Percentiles rank a stretch among this genome's conserved stretches.
Evolutionary conservation across 129 eudicot species (phyloP).

Genomic region (Flaveria trinervia): DNA sequence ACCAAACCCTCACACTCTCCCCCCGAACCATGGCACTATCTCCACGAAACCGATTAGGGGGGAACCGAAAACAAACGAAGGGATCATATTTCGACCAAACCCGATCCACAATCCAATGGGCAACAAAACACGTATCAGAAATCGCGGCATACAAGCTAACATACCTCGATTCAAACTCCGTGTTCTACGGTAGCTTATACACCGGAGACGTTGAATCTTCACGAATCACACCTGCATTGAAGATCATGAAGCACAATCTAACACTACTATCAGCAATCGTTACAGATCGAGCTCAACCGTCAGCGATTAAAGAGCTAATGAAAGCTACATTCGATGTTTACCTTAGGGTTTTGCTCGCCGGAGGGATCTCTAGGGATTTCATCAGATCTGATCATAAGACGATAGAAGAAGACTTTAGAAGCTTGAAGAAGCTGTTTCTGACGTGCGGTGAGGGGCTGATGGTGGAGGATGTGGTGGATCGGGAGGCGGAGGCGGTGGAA

Average conservation of each 20-base stretch:
- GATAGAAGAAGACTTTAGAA: conserved; percentile 74
- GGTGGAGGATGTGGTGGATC: conserved; percentile 59
- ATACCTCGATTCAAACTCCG: conserved; percentile 72
- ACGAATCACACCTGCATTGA: conserved; percentile 64
- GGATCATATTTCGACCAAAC: conserved; percentile 56
- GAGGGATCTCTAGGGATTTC: conserved; percentile 64
- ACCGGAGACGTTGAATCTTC: conserved; percentile 53
- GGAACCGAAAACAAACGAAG: not conserved
- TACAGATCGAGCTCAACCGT: conserved; percentile 65
- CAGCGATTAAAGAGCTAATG: conserved; percentile 83
- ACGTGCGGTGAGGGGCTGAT: conserved; percentile 57
- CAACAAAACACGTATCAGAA: conserved; percentile 69
- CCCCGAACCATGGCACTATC: conserved; percentile 41
- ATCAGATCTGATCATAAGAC: conserved; percentile 51
- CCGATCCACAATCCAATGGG: conserved; percentile 47
- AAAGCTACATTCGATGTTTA: conserved; percentile 81
- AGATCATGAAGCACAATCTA: conserved; percentile 70
- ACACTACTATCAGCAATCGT: conserved; percentile 72
- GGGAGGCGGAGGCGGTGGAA: conserved; percentile 64
- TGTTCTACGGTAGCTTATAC: conserved; percentile 69
- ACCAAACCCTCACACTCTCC: conserved; percentile 42
- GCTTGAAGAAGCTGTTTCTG: conserved; percentile 52
- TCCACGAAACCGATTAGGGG: conserved; percentile 26
- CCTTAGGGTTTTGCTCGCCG: conserved; percentile 80
- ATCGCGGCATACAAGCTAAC: conserved; percentile 86